Evolutionary conservation across 805 yeast genomes (phyloP).

Genomic region (Candida namnaoensis): DNA sequence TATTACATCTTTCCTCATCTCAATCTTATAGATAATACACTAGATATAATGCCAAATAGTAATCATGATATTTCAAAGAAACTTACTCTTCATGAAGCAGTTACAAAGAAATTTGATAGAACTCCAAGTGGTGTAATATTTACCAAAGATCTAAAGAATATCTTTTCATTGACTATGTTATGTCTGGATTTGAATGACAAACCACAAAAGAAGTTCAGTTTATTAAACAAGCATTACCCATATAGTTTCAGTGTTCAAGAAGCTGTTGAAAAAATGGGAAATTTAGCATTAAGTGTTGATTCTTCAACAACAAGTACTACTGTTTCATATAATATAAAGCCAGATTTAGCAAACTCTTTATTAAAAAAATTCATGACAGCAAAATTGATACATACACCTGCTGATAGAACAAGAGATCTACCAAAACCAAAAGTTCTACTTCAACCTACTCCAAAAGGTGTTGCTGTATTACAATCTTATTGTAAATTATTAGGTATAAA

Average conservation of each 20-base stretch:
- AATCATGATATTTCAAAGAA: not conserved
- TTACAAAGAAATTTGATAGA: constrained; percentile 34
- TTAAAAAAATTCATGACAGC: constrained; percentile 48
- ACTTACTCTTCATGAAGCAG: constrained; percentile 29
- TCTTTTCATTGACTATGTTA: constrained; percentile 45
- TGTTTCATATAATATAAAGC: constrained; percentile 44
- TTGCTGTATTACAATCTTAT: constrained; percentile 56
- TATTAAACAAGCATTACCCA: constrained; percentile 29
- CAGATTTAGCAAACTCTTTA: constrained; percentile 37
- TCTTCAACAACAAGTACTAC: constrained; percentile 41
- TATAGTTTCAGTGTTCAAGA: constrained; percentile 43
- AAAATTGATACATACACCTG: constrained; percentile 64
- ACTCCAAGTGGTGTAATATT: constrained; percentile 46
- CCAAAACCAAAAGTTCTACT: constrained; percentile 35
- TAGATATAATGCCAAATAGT: too few species aligned
- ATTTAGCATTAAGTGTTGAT: constrained; percentile 38
- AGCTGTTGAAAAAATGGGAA: constrained; percentile 44
- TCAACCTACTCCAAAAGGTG: constrained; percentile 92
- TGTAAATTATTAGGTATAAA: constrained; percentile 48
- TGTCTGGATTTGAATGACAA: constrained; percentile 29
- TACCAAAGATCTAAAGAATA: constrained; percentile 48
- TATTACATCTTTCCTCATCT: too few species aligned
- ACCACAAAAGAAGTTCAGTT: constrained; percentile 14
- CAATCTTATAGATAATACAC: too few species aligned
- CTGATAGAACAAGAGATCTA: constrained; percentile 52